Evolutionary conservation across 352 stramenopile genomes (phyloP).

Genomic region (Globisporangium irregulare): DNA sequence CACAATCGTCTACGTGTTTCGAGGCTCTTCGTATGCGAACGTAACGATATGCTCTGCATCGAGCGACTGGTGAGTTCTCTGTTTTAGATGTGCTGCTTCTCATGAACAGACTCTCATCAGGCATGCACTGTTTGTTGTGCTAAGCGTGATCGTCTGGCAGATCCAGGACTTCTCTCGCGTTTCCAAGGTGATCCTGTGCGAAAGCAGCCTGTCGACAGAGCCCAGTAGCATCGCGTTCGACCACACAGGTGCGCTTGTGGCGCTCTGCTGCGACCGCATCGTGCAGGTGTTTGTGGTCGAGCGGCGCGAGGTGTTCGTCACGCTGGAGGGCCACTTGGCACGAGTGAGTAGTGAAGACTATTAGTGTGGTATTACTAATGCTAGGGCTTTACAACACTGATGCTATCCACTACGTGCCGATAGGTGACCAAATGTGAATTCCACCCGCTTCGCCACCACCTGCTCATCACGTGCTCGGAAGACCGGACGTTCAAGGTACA

Average conservation of each 20-base stretch:
- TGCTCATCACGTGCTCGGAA: conserved; percentile 74
- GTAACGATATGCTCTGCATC: conserved; percentile 59
- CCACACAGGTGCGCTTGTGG: conserved; percentile 54
- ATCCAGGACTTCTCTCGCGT: conserved; percentile 28
- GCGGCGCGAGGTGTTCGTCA: conserved; percentile 49
- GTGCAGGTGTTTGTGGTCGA: conserved; percentile 62
- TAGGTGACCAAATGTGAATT: conserved; percentile 76
- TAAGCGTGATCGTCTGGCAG: conserved; percentile 66
- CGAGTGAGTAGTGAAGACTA: conserved; percentile 24
- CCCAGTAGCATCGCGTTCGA: conserved; percentile 62
- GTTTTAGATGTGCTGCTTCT: neutral
- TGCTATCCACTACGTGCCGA: conserved; percentile 13
- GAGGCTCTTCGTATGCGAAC: conserved; percentile 1
- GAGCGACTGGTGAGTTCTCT: conserved; percentile 45
- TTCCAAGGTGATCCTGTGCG: conserved; percentile 36
- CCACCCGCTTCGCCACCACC: conserved; percentile 59
- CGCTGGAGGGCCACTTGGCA: conserved; percentile 67
- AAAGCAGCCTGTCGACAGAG: conserved; percentile 30
- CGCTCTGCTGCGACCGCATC: conserved; percentile 42
- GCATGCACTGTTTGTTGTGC: neutral
- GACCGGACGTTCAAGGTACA: conserved; percentile 82
- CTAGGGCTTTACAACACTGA: neutral
- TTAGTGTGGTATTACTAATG: neutral
- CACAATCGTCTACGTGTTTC: conserved; percentile 33
- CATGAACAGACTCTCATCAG: neutral